Base-by-base conservation (phyloP, 2,329 filamentous ascomycete species). In the Nothophoma quercina region DNA sequence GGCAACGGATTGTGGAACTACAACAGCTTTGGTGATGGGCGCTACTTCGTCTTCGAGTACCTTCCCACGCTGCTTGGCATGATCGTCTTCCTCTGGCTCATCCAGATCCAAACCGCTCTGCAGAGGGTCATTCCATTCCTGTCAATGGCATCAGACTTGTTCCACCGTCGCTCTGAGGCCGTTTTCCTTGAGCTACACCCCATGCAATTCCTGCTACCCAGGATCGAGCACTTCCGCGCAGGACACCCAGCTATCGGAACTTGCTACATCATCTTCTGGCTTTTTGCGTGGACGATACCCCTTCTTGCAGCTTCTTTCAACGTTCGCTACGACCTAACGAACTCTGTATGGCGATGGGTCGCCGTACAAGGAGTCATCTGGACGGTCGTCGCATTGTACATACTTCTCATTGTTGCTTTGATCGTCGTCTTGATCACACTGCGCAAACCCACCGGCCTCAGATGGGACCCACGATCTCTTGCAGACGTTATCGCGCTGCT, bases 11-110 rank as follows among this genome's bases (percentile, higher is more conserved):
- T 97, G 10, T 86, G 84, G 68, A 75, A 81, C 3, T 96, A 93
- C 70, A 77, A 78, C 26, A 82, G 81, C 23, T 88, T 91, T 51
- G 88, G 89, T 55, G 88, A 88, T 41, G 82, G 81, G 7, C 82
- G 87, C 59, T 96, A 96, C 74, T 96, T 97, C 71, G 75, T 96
- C 38, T 95, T 96, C 72, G 85, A 91, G 56, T 90, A 96, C 59
- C 77, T 97, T 1, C 93, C 93, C 2, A 91, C 92, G 50, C 77
- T 96, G 0, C 69, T 96, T 12, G 90, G 87, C 0, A 85, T 86
- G 16, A 60, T 88, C 10, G 76, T 96, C 28, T 80, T 95, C 36
- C 72, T 97, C 6, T 96, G 90, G 80, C 82, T 90, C 1, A 88
- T 96, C 64, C 84, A 87, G 60, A 79, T 96, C 30, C 83, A 91